phyloP scores from a whole-genome alignment of 345 rosid genomes.

The Gossypium stocksii region DNA sequence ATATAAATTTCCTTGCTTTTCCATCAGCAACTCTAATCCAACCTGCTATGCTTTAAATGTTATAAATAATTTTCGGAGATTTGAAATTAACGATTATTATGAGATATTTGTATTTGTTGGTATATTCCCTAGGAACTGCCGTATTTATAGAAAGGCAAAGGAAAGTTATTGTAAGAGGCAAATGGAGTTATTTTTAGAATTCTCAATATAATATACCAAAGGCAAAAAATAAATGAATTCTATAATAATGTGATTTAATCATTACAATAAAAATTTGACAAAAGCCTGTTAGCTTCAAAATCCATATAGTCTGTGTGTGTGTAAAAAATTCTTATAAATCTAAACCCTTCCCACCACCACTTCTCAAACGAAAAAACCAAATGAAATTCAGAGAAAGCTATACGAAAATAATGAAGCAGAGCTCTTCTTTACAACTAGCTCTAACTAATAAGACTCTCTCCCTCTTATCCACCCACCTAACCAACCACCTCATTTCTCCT shows the following conservation, averaged over 20 bases:
- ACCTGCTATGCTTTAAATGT: too few relatives aligned
- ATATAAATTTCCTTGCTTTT: too few relatives aligned
- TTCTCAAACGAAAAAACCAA: not conserved
- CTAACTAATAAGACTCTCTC: not conserved
- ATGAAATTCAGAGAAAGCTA: constrained; percentile 11
- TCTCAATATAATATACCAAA: not conserved
- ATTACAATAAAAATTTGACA: constrained; percentile 12
- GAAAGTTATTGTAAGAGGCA: not conserved
- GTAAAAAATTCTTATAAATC: not conserved
- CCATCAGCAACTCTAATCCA: too few relatives aligned
- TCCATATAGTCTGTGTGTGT: not conserved
- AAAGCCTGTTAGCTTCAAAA: not conserved
- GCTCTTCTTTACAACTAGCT: constrained; percentile 31
- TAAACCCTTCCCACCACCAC: not conserved
- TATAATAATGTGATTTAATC: constrained; percentile 12
- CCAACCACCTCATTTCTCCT: not conserved
- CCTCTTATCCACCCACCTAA: not conserved
- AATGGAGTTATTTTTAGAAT: not conserved
- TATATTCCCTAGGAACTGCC: too few relatives aligned
- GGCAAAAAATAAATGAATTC: not conserved
- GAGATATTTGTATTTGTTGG: too few relatives aligned
- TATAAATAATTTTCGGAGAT: too few relatives aligned
- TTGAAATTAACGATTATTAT: too few relatives aligned
- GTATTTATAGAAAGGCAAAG: not conserved
- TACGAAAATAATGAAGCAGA: constrained; percentile 18